Base-by-base conservation (phyloP, 768 basidiomycete genomes). In the Megacollybia marginata region DNA sequence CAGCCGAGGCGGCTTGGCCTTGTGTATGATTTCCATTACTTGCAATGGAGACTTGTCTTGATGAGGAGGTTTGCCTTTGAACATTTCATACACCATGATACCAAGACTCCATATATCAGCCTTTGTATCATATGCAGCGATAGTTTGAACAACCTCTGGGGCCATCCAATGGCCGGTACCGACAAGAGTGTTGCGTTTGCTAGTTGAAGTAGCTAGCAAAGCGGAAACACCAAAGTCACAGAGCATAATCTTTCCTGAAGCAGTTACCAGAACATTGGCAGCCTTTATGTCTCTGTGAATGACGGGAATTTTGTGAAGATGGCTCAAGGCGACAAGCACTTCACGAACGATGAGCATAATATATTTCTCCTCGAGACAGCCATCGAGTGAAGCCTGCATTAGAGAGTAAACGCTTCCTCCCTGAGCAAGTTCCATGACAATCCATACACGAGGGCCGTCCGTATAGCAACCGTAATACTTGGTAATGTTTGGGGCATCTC, bases 121-220 rank as follows among this genome's bases (percentile, higher is more conserved):
- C 64, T 96, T 98, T 47, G 89, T 88, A 61, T 99, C 95, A 65
- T 99, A 98, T 40, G 83, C 76, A n/a, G 91, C 82, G 10, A 88
- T 84, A 9, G 78, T 76, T 55, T 92, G 88, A 13, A 95, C 90
- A 3, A 98, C 92, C 66, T 99, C 96, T 0, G 96, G 96, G 0
- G 96, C 96, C 96, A 99, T 99, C 95, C 95, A 98, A 63, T 96
- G 92, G 0, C 94, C 95, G 1, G 96, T 98, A 1, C 96, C 96
- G 53, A 94, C 92, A 60, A 98, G 80, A 0, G 96, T 99, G 47
- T 94, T 92, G 19, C 96, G 82, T 65, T 98, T 98, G 64, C 91
- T 92, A 10, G 85, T 82, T 2, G 82, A 75, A 13, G 83, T 89
- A 20, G 82, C 79, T 48, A 97, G 78, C 34, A 96, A 79, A 2